These are phyloP conservation scores for Taphrina wiesneri DNA, from an alignment of 1,139 yeast species.

Conservation along the genomic window DNA sequence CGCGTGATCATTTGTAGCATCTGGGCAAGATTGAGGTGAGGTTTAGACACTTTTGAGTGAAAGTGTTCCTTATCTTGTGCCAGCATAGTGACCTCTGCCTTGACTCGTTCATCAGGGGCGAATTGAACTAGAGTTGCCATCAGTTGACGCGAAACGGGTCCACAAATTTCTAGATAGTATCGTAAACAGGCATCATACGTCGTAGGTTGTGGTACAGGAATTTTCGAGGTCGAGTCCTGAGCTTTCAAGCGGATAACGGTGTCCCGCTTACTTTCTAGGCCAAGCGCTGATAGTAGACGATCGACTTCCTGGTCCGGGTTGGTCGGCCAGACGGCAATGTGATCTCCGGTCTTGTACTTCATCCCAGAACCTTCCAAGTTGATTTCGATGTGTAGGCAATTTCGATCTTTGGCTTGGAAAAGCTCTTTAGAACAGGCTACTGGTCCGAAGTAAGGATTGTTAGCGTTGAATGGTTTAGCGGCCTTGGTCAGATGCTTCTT, in stretches of 20 bases:
- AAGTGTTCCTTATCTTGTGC: slow-evolving; percentile 70
- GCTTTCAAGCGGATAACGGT: slow-evolving; percentile 65
- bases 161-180: slow-evolving; percentile 86
- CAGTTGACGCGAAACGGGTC: slow-evolving; percentile 89
- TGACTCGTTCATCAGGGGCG: slow-evolving; percentile 70
- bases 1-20: slow-evolving; percentile 66
- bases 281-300: slow-evolving; percentile 64
- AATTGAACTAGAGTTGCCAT: slow-evolving; percentile 75
- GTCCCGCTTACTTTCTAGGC: slow-evolving; percentile 57
- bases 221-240: slow-evolving; percentile 70
- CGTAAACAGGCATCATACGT: slow-evolving; percentile 84
- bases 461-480: slow-evolving; percentile 78
- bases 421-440: slow-evolving; percentile 65
- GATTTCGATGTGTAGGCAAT: slow-evolving; percentile 87
- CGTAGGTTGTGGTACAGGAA: slow-evolving; percentile 88
- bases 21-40: slow-evolving; percentile 73
- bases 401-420: slow-evolving; percentile 65
- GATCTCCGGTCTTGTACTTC: slow-evolving; percentile 93
- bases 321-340: slow-evolving; percentile 91
- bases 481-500: slow-evolving; percentile 57
- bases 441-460: slow-evolving; percentile 81
- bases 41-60: slow-evolving; percentile 61
- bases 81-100: slow-evolving; percentile 55
- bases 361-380: slow-evolving; percentile 74
- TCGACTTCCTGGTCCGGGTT: slow-evolving; percentile 75